Evolutionary conservation across 345 rosid species (phyloP), one percentile per base, ranked within the genome.

Genomic region (Durio zibethinus): DNA sequence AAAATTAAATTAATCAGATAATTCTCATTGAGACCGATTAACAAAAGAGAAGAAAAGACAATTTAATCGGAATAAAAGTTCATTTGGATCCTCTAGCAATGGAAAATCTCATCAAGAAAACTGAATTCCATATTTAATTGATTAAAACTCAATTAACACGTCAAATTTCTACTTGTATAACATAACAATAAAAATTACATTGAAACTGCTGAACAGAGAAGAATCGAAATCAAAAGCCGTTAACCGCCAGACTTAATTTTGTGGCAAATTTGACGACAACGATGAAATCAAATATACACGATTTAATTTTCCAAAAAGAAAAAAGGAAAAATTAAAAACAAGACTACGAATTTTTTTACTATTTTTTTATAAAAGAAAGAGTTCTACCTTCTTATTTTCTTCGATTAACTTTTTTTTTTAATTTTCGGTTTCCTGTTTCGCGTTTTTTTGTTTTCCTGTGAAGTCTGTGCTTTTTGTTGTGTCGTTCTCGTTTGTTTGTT

Each of bases 381-480:
- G 20, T 76, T 52, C 76, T 53, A 80, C 76, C 84, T 76, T 8
- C 72, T 33, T 75, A 80, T 45, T 68, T 63, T 67, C 14, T 61
- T 47, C 45, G 5, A 36, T 36, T 47, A 20, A 1, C 25, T n/a
- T 54, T 27, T 18, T 11, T 74, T 23, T 40, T 29, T n/a, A 1
- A n/a, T n/a, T 33, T 45, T 59, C 65, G 18, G 38, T 31, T 42
- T 42, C 43, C 10, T 10, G 42, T 21, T 50, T 9, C 61, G 18
- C 29, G 29, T 63, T 52, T 42, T 2, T 73, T 73, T 6, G 29
- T 57, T 10, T 60, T 67, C 43, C 18, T 76, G 27, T 31, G 56
- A 40, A 40, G 68, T 36, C 66, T 38, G 69, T 7, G n/a, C 57
- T 40, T 38, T 48, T 18, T 43, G 73, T 18, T 65, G 40, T 36